Conservation (phyloP, 768 basidiomycete species). For the Rhodotorula diobovata region DNA sequence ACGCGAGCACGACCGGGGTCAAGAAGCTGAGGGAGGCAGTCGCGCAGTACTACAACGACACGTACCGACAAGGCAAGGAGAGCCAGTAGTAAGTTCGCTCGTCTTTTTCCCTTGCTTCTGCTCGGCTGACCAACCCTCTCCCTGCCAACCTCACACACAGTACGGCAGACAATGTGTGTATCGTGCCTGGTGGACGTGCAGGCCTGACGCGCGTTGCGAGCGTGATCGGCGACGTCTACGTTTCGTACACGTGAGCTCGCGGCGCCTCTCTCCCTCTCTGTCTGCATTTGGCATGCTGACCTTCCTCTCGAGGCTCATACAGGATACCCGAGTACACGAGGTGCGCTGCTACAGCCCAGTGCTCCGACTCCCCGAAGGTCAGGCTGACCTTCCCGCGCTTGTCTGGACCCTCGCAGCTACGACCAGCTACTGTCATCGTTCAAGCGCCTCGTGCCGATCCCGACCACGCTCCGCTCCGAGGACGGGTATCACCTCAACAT, state of each 20-base stretch:
- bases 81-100: conserved; percentile 64
- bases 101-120: too few relatives aligned
- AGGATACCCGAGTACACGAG: conserved; percentile 81
- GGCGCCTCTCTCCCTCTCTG: neutral
- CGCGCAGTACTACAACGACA: conserved; percentile 79
- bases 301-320: neutral
- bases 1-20: conserved; percentile 87
- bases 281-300: too few relatives aligned
- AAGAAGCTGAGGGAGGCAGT: conserved; percentile 83
- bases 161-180: conserved; percentile 74
- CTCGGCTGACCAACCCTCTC: conserved; percentile 11
- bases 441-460: conserved; percentile 39
- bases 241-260: conserved; percentile 59
- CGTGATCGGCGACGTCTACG: conserved; percentile 59
- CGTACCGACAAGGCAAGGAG: conserved; percentile 71
- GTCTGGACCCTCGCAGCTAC: conserved; percentile 34
- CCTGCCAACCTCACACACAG: neutral
- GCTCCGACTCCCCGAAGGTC: neutral
- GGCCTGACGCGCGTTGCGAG: conserved; percentile 87
- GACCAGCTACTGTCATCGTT: conserved; percentile 37
- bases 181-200: conserved; percentile 80
- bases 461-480: conserved; percentile 33
- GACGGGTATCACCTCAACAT: conserved; percentile 52
- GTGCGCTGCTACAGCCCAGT: too few relatives aligned
- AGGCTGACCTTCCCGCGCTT: neutral